Evolutionary conservation across 768 basidiomycete genomes (phyloP).

Genomic region (Lactarius psammicola): DNA sequence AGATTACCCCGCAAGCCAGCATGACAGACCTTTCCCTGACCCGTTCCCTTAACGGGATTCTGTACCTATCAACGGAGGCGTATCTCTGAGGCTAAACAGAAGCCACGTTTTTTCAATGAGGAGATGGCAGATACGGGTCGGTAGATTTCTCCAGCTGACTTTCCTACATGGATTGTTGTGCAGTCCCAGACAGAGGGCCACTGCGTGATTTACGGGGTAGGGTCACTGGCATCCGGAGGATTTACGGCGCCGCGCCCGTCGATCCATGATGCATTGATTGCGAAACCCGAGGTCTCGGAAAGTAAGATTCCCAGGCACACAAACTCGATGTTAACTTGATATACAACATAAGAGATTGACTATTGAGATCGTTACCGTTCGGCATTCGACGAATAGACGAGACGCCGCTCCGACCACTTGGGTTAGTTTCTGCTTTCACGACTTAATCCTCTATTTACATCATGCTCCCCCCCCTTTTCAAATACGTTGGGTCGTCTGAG

Average conservation of each 20-base stretch:
- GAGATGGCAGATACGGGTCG: neutral
- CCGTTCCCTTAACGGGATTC: neutral
- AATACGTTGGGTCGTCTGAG: neutral
- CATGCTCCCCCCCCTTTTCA: neutral
- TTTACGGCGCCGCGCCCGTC: slow-evolving; percentile 1
- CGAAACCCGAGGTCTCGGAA: slow-evolving; percentile 15
- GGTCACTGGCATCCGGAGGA: neutral
- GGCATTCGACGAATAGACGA: slow-evolving; percentile 19
- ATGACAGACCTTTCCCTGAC: neutral
- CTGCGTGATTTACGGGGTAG: neutral
- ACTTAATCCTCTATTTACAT: neutral
- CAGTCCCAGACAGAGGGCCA: neutral
- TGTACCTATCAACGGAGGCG: neutral
- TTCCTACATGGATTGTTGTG: neutral
- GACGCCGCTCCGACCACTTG: slow-evolving; percentile 9
- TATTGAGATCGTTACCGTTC: slow-evolving; percentile 16
- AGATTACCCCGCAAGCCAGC: neutral
- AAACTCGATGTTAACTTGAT: neutral
- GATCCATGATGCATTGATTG: neutral
- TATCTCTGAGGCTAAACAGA: neutral
- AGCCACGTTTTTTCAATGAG: neutral
- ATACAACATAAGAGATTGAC: slow-evolving; percentile 16
- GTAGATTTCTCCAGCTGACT: neutral
- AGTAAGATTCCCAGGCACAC: slow-evolving; percentile 5
- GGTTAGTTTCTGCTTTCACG: neutral